These are phyloP conservation scores for Penicillium hesseltinei DNA, from an alignment of 2,329 filamentous ascomycete genomes.

Conservation along the genomic window DNA sequence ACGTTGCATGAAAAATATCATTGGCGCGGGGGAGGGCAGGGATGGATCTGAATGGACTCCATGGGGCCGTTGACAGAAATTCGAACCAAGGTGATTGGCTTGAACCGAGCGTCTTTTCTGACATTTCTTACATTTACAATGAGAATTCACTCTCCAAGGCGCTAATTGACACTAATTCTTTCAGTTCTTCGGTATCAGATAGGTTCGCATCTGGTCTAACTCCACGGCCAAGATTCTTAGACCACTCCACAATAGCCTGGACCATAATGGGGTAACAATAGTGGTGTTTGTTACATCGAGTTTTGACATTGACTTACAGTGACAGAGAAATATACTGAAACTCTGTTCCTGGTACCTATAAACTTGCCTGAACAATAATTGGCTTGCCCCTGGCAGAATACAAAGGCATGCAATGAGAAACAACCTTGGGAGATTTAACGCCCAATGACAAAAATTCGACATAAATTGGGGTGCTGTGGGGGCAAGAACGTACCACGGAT, in stretches of 20 bases:
- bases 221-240: constrained; percentile 11
- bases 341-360: neutral
- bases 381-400: constrained; percentile 7
- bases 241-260: constrained; percentile 13
- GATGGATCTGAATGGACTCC: constrained; percentile 1
- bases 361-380: neutral
- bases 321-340: neutral
- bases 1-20: neutral
- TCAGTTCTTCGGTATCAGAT: neutral
- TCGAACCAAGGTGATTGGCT: constrained; percentile 9
- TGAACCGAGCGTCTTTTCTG: constrained; percentile 2
- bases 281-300: neutral
- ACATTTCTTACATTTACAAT: constrained; percentile 1
- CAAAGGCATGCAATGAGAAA: neutral
- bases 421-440: neutral
- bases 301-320: neutral
- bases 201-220: neutral
- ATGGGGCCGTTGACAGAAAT: constrained; percentile 10
- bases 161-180: neutral
- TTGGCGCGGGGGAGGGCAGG: constrained; percentile 9
- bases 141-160: neutral
- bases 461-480: neutral
- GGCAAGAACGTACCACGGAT: neutral
- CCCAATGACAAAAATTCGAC: neutral
- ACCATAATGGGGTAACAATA: constrained; percentile 8